Base-by-base conservation (phyloP, 2,329 filamentous ascomycete genomes). In the Teratosphaeria zuluensis region DNA sequence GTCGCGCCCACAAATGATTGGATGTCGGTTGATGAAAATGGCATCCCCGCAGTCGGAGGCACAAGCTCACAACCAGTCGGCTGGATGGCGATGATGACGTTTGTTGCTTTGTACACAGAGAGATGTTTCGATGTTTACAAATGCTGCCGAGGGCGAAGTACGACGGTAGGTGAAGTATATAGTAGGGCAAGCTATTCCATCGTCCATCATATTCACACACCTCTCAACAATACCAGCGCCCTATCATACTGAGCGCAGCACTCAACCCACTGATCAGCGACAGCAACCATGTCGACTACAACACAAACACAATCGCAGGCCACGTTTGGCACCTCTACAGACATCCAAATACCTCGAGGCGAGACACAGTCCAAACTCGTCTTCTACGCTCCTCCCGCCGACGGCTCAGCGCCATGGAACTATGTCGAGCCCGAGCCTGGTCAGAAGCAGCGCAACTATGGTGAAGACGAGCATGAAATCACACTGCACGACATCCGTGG, bases 401-500 rank as follows among this genome's bases (percentile, higher is more conserved):
- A 89, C 71, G 80, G 82, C 65, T 74, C 79, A 9, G 68, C 68
- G 0, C 86, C 87, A 28, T 87, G 81, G 77, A 72, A 73, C 33
- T 72, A 71, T 62, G 85, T 90, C 66, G 84, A 89, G 63, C 71
- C 75, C 8, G 83, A 86, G 0, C 72, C 78, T 1, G 86, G 84
- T 59, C 68, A 80, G 30, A 84, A 84, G 0, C 80, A 84, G 67
- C 80, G 80, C 63, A 95, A 95, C 79, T 88, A 83, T 73, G 73
- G 73, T 56, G 74, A 78, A 60, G 65, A 73, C 48, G 52, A 71
- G 8, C 78, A 83, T 24, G 69, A 78, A 2, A 82, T 90, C 32
- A 69, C 70, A 4, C 81, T 96, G 66, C 76, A 80, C 61, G 91
- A 96, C 75, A 80, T 92, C 66, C 88, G 91, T 56, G 87, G 86